Percentiles rank a stretch among this genome's conserved stretches.
These are phyloP conservation scores for Phytophthora capsici DNA, from an alignment of 352 stramenopile species.

Conservation along the genomic window DNA sequence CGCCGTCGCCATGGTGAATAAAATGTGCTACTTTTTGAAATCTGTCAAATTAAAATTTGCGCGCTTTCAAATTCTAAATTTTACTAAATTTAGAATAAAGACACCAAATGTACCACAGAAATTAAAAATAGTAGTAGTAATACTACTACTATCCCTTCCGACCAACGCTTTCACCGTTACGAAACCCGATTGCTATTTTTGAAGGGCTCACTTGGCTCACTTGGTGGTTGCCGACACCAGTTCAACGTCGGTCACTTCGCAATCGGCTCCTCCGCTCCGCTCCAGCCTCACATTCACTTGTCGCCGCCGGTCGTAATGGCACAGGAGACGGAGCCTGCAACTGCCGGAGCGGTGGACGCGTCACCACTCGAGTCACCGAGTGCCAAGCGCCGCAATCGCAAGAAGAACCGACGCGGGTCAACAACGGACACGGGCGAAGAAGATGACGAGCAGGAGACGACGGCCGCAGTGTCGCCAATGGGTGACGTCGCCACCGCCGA, in stretches of 20 bases:
- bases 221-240: slow-evolving; percentile 15
- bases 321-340: slow-evolving; percentile 25
- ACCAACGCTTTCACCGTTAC: too few relatives aligned
- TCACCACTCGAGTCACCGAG: slow-evolving; percentile 23
- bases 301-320: slow-evolving; percentile 19
- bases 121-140: too few relatives aligned
- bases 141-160: too few relatives aligned
- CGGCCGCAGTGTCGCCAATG: slow-evolving; percentile 1
- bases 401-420: slow-evolving; percentile 22
- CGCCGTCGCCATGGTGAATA: slow-evolving; percentile 14
- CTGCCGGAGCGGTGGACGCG: neutral
- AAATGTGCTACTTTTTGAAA: too few relatives aligned
- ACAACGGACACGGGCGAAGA: slow-evolving; percentile 1
- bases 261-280: slow-evolving; percentile 11
- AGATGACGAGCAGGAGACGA: slow-evolving; percentile 7
- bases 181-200: slow-evolving; percentile 31
- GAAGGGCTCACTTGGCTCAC: slow-evolving; percentile 19
- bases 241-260: slow-evolving; percentile 25
- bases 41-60: slow-evolving; percentile 22
- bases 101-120: too few relatives aligned
- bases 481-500: slow-evolving; percentile 22
- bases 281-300: neutral
- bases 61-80: too few relatives aligned
- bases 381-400: slow-evolving; percentile 29
- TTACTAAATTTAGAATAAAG: too few relatives aligned